Evolutionary conservation across 352 stramenopile genomes (phyloP).

Genomic region (Saprolegnia diclina): DNA sequence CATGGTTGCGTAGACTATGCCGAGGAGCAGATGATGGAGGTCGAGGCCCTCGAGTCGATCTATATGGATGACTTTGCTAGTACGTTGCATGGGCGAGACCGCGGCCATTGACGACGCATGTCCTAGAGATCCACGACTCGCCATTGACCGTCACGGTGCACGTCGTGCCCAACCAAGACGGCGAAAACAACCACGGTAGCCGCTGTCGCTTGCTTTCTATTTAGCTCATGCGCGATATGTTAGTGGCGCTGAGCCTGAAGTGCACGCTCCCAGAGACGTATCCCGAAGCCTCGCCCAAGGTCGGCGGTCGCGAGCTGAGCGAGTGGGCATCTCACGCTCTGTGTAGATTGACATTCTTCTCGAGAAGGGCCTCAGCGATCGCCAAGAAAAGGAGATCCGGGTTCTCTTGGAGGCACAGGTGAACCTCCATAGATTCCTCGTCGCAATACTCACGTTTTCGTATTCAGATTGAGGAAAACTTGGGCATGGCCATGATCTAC

Average conservation of each 20-base stretch:
- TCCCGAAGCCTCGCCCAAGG: constrained; percentile 60
- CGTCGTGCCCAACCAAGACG: constrained; percentile 80
- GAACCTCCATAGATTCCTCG: not conserved
- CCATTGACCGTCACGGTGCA: constrained; percentile 69
- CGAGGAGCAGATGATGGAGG: constrained; percentile 85
- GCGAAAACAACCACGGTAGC: constrained; percentile 73
- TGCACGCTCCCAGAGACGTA: constrained; percentile 74
- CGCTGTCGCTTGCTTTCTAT: not conserved
- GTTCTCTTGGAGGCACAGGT: constrained; percentile 51
- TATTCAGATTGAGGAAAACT: constrained; percentile 55
- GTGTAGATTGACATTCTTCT: constrained; percentile 60
- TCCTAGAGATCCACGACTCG: constrained; percentile 64
- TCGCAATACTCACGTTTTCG: not conserved
- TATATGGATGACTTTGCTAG: constrained; percentile 88
- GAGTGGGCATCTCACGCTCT: not conserved
- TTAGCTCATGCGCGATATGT: not conserved
- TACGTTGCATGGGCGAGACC: constrained; percentile 34
- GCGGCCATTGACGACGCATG: not conserved
- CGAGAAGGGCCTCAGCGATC: constrained; percentile 72
- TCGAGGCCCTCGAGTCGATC: constrained; percentile 84
- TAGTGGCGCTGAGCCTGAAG: constrained; percentile 69
- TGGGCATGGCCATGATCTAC: constrained; percentile 86
- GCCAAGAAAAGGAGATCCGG: constrained; percentile 74
- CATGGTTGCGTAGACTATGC: constrained; percentile 57
- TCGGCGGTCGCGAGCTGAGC: constrained; percentile 20